Conservation (phyloP, 345 rosid species). For the Gossypium turneri region DNA sequence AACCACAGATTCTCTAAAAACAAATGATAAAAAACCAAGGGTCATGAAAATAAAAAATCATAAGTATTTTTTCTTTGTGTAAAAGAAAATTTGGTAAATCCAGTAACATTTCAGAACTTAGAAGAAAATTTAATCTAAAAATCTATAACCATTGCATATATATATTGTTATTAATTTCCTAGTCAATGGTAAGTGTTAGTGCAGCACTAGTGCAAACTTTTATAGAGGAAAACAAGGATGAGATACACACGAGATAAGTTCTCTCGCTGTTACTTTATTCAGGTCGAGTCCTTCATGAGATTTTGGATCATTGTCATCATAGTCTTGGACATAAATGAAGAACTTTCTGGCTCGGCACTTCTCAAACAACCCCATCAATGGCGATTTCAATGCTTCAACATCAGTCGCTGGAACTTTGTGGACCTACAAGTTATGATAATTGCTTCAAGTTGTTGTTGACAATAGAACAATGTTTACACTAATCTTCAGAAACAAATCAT, state of each 20-base stretch:
- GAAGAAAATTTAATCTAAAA: neutral
- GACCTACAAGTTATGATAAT: constrained; percentile 36
- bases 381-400: constrained; percentile 87
- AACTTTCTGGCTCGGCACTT: constrained; percentile 88
- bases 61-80: too few relatives aligned
- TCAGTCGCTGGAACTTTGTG: constrained; percentile 86
- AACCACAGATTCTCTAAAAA: neutral
- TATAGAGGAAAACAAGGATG: neutral
- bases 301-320: constrained; percentile 87
- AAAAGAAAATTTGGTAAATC: neutral
- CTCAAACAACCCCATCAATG: constrained; percentile 88
- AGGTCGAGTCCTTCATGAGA: constrained; percentile 89
- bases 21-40: neutral
- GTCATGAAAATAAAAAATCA: too few relatives aligned
- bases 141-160: neutral
- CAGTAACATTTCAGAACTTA: neutral
- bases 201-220: neutral
- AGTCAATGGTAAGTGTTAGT: neutral
- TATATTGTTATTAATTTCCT: neutral
- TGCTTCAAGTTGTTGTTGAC: neutral
- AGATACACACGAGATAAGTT: constrained; percentile 60
- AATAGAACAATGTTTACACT: neutral
- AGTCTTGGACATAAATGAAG: constrained; percentile 92
- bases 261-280: constrained; percentile 75
- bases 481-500: neutral